Evolutionary conservation across 108 stramenopile species (phyloP).

Genomic region (Cyclotella kingstonii): DNA sequence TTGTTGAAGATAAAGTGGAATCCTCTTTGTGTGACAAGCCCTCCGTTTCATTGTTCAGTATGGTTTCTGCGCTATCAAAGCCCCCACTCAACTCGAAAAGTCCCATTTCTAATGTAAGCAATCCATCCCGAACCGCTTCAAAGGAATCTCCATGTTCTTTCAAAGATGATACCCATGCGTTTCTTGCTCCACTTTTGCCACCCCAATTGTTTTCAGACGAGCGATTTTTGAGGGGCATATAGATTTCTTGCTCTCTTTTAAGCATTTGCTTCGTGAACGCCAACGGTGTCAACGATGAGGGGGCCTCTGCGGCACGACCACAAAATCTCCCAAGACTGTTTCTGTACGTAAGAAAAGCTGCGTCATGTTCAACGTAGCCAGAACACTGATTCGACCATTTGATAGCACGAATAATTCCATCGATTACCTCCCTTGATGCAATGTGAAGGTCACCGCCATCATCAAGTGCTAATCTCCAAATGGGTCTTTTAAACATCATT

Average conservation of each 20-base stretch:
- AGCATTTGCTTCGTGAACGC: constrained; percentile 75
- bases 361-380: constrained; percentile 75
- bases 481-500: constrained; percentile 21
- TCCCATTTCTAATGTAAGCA: constrained; percentile 77
- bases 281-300: constrained; percentile 59
- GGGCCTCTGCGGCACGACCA: constrained; percentile 76
- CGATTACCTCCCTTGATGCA: constrained; percentile 47
- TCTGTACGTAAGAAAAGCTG: constrained; percentile 67
- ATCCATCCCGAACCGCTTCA: constrained; percentile 59
- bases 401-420: constrained; percentile 58
- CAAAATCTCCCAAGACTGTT: constrained; percentile 72
- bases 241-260: constrained; percentile 76
- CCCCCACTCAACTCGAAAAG: constrained; percentile 74
- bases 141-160: constrained; percentile 75
- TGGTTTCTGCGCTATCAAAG: constrained; percentile 23
- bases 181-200: constrained; percentile 73
- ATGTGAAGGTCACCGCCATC: constrained; percentile 57
- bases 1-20: too few relatives aligned
- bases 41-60: too few relatives aligned
- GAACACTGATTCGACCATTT: constrained; percentile 53
- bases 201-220: constrained; percentile 82
- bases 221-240: constrained; percentile 66
- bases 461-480: constrained; percentile 55
- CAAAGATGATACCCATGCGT: constrained; percentile 78
- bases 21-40: too few relatives aligned